These are phyloP conservation scores for Larix sibirica DNA, from an alignment of 83 land plant species.

Conservation along the genomic window DNA sequence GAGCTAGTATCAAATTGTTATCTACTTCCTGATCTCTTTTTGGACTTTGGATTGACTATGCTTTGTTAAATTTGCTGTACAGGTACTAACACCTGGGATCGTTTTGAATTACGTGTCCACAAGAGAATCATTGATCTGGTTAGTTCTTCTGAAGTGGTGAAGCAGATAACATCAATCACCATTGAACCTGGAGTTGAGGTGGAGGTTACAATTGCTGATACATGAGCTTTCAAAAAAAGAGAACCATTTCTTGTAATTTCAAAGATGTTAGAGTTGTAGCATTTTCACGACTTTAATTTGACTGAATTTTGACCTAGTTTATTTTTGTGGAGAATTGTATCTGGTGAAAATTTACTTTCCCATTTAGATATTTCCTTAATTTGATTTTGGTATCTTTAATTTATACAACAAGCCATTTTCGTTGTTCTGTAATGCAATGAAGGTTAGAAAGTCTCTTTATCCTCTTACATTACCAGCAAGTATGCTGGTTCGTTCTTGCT, in stretches of 20 bases:
- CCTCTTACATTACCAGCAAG: not conserved
- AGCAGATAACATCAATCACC: constrained; percentile 85
- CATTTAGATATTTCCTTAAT: not conserved
- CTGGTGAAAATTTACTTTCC: not conserved
- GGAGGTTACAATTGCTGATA: constrained; percentile 79
- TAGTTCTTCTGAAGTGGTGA: constrained; percentile 80
- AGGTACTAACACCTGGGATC: constrained; percentile 86
- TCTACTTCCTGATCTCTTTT: not conserved
- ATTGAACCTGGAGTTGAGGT: constrained; percentile 87
- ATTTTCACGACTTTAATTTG: not conserved
- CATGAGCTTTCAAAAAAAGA: constrained; percentile 16
- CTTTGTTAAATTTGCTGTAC: constrained; percentile 2
- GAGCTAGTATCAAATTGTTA: too few relatives aligned
- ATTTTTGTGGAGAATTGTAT: not conserved
- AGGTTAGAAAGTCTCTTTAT: not conserved
- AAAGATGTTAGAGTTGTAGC: not conserved
- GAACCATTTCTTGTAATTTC: not conserved
- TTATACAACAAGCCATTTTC: not conserved
- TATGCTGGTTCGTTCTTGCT: not conserved
- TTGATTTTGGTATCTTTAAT: not conserved
- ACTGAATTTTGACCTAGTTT: not conserved
- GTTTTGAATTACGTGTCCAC: constrained; percentile 83
- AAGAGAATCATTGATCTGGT: constrained; percentile 79
- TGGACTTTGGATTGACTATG: not conserved
- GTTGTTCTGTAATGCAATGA: not conserved